Evolutionary conservation across 495 filamentous ascomycete genomes (phyloP).

Genomic region (Sporormia fimetaria): DNA sequence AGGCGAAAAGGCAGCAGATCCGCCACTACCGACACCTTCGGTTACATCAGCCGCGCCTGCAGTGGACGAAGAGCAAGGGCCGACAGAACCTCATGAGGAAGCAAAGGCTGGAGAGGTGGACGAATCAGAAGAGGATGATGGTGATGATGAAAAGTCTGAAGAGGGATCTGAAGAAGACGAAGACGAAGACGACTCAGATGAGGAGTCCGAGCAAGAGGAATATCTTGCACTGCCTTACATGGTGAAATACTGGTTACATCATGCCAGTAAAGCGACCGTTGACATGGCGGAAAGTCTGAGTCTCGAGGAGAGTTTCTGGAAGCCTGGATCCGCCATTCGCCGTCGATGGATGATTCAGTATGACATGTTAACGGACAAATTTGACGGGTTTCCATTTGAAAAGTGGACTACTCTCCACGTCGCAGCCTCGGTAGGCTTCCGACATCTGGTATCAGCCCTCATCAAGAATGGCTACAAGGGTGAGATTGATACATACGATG

Average conservation of each 20-base stretch:
- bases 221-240: constrained; percentile 3
- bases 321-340: not conserved
- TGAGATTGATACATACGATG: constrained; percentile 1
- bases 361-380: not conserved
- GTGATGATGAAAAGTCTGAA: constrained; percentile 3
- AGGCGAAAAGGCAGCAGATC: not conserved
- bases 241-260: constrained; percentile 3
- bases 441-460: not conserved
- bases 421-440: not conserved
- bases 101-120: not conserved
- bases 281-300: constrained; percentile 3
- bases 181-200: constrained; percentile 13
- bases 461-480: constrained; percentile 2
- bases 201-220: no score
- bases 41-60: no score
- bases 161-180: constrained; percentile 14
- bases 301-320: constrained; percentile 1
- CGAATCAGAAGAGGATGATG: not conserved
- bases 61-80: no score
- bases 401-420: constrained; percentile 1
- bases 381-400: not conserved
- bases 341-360: not conserved
- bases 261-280: constrained; percentile 4
- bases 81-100: no score
- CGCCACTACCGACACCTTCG: no score